Base-by-base conservation (phyloP, 2,329 filamentous ascomycete genomes). In the Colletotrichum theobromicola region DNA sequence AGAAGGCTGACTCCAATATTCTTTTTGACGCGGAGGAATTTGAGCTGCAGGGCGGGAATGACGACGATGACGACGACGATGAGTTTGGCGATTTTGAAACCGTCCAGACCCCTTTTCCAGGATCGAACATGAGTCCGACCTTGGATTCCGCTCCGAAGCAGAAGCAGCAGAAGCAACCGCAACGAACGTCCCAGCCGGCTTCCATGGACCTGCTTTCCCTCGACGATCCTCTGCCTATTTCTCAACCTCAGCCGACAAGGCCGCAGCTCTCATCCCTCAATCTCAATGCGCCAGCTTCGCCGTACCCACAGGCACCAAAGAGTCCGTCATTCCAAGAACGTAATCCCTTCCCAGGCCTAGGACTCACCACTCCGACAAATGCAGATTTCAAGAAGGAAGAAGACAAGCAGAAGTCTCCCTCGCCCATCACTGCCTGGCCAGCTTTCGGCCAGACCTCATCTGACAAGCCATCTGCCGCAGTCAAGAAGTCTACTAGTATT, bases 1-100 rank as follows among this genome's bases (percentile, higher is more conserved):
- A 28, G 46, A 69, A 71, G 62, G 42, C 80, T 2, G 83, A 90
- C 57, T 82, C 89, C 3, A 89, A 91, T 76, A 88, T 94, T 5
- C 84, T 94, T 4, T 94, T 94, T 80, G 93, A 94, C 81, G 92
- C 90, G 42, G 88, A 90, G 55, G 88, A 91, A 64, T 89, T 89
- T 76, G 87, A 87, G 67, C 79, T 85, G 16, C 81, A 85, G 37
- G 80, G 79, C 4, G 81, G 79, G 7, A 84, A 84, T 10, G 85
- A 84, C 13, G 85, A 84, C 8, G 83, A 85, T 16, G 80, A 85
- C n/a, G 80, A 84, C 9, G 82, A 89, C 26, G 88, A 88, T 61
- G 89, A 89, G 35, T 92, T 92, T 83, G 91, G 90, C 16, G 90
- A 92, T 62, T 92, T 92, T 78, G 90, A 92, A 80, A 87, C 85